Evolutionary conservation across 495 filamentous ascomycete genomes (phyloP), one percentile per base, ranked within the genome.

Genomic region (Xylaria acuta): DNA sequence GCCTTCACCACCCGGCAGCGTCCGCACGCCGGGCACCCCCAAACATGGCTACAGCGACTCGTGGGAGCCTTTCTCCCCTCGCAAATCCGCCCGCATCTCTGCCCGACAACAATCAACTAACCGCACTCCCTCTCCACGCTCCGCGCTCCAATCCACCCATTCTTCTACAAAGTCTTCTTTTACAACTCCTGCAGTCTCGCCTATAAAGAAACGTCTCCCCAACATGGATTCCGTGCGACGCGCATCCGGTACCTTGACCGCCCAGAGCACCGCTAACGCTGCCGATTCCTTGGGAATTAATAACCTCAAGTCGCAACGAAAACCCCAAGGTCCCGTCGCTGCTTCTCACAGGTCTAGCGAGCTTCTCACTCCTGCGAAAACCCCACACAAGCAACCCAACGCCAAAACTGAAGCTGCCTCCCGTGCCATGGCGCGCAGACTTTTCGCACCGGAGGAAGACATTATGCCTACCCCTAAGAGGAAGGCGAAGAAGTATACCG

Each of bases 281-380:
- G 79, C 82, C 11, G 73, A 72, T 22, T 75, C 78, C 18, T 77
- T 84, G 27, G 82, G 84, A 58, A 72, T 68, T 62, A 56, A 7
- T 60, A 49, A 9, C 36, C 20, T 30, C 41, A 75, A 65, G 25
- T 22, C 67, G 8, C 72, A 76, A 11, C 64, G 72, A 12, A 81
- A 82, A 70, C n/a, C 65, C 27, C 73, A 70, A 34, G 25, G 56
- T n/a, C 56, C 40, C 73, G 5, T 62, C 1, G 5, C 76, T 71
- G 6, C 72, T 51, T 70, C 75, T 51, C 51, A 69, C 59, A 32
- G 32, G 43, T 70, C 82, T 12, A 83, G 83, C 22, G 92, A 93
- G 84, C 87, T 98, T 62, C 95, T 94, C 5, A 98, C 96, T 14
- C 96, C 96, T 14, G 89, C 89, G 62, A 99, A 97, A 81, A 97